Base-by-base conservation (phyloP, 1,139 yeast species). In the Saccharomyces hybrid region DNA sequence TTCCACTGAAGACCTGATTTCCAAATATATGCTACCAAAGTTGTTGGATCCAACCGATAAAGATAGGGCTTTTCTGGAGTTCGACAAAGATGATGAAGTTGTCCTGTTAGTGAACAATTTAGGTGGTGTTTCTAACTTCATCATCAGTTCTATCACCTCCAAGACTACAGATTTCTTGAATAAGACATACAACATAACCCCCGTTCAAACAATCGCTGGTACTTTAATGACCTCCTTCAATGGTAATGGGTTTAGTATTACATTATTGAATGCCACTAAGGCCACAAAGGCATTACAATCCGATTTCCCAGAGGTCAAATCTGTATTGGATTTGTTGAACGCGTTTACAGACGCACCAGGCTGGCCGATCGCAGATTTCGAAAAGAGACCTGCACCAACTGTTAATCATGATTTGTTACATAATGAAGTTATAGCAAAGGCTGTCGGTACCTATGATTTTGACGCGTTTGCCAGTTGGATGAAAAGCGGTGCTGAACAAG, bases 241-340 rank as follows among this genome's bases (percentile, higher is more conserved):
- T 67, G 89, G 96, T 11, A 93, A 95, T n/a, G 97, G 97, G 1
- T 88, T 89, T 70, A 84, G 95, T 34, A 78, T 89, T 56, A 86
- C 96, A 2, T 74, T 89, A 53, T 74, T 89, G 62, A 88, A 88
- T 66, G 81, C 80, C 50, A 71, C 88, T 0, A 77, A 77, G 48
- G 76, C 81, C 5, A 70, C 77, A 8, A 68, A 72, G 5, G 66
- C 69, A 20, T 53, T 68, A 7, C 52, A 63, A 26, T 65, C 71
- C 25, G 66, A 70, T 47, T 69, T 75, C 30, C 61, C 73, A 16
- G 74, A 73, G 55, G 71, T 78, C 27, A 64, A 78, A n/a, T 65
- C 61, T 14, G 69, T 81, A 9, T 67, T 84, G 53, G 73, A 73
- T 13, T 76, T 80, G 54, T 73, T 88, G 58, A 95, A 88, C 66